Conservation (phyloP, 345 rosid genomes). For the Corchorus olitorius region DNA sequence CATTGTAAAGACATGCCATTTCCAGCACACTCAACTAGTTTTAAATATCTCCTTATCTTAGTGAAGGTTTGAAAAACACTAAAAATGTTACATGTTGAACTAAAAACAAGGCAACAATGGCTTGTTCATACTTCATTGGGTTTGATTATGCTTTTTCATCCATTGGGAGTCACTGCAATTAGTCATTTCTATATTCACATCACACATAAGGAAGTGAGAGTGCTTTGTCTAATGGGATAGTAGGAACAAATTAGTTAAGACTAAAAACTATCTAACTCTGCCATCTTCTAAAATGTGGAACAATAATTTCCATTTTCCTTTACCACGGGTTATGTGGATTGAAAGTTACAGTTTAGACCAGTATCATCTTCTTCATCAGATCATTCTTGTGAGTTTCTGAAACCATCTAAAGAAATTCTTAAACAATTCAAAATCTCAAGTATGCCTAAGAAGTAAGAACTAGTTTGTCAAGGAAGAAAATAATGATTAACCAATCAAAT, state of each 20-base stretch:
- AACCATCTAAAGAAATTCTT: too few species aligned
- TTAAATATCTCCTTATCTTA: not conserved
- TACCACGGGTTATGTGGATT: not conserved
- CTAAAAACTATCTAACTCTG: not conserved
- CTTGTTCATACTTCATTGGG: not conserved
- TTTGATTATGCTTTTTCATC: not conserved
- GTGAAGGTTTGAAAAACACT: not conserved
- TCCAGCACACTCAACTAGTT: not conserved
- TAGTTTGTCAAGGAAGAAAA: too few species aligned
- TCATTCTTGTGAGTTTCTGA: too few species aligned
- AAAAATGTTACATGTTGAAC: not conserved
- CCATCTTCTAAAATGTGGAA: not conserved
- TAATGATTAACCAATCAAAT: not conserved
- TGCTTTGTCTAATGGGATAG: not conserved
- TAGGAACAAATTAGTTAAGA: not conserved
- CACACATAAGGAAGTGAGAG: not conserved
- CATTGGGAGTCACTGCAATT: not conserved
- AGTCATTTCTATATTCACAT: not conserved
- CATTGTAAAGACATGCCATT: too few species aligned
- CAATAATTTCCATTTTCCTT: too few species aligned
- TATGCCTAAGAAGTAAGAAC: too few species aligned
- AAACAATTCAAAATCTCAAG: too few species aligned
- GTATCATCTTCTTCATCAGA: not conserved
- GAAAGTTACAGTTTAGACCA: not conserved
- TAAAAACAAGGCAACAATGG: not conserved